Evolutionary conservation across 1,284 basidiomycete genomes (phyloP).

Genomic region (Malassezia nana): DNA sequence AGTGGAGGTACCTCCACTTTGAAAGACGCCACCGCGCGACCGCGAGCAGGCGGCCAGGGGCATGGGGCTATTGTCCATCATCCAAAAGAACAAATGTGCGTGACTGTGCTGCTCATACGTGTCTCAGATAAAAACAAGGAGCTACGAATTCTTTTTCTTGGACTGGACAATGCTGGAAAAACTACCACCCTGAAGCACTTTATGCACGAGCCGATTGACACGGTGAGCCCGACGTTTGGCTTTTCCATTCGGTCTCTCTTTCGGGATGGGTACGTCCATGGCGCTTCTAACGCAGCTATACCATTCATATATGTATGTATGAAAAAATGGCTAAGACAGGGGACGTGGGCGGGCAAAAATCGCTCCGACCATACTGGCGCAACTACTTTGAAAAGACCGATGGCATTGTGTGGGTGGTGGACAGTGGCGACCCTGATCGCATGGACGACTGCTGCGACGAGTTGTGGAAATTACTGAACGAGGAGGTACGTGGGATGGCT

Average conservation of each 20-base stretch:
- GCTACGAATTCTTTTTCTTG: conserved; percentile 93
- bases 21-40: not conserved
- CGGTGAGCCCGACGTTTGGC: conserved; percentile 74
- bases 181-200: conserved; percentile 94
- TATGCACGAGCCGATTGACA: conserved; percentile 66
- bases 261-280: conserved; percentile 64
- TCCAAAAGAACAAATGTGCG: conserved; percentile 87
- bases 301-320: conserved; percentile 76
- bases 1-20: not conserved
- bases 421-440: conserved; percentile 78
- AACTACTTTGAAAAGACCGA: conserved; percentile 99
- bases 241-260: conserved; percentile 97
- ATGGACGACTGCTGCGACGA: conserved; percentile 82
- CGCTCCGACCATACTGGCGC: conserved; percentile 91
- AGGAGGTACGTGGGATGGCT: conserved; percentile 62
- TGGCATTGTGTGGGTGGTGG: conserved; percentile 96
- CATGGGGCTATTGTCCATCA: conserved; percentile 82
- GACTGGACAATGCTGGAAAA: conserved; percentile 98
- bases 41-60: not conserved
- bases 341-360: conserved; percentile 96
- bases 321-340: conserved; percentile 53
- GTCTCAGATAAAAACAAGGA: conserved; percentile 60
- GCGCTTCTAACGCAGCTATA: conserved; percentile 57
- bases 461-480: conserved; percentile 69
- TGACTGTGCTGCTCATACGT: not conserved